These are phyloP conservation scores for Crotalaria pallida DNA, from an alignment of 306 rosid species.

Conservation along the genomic window DNA sequence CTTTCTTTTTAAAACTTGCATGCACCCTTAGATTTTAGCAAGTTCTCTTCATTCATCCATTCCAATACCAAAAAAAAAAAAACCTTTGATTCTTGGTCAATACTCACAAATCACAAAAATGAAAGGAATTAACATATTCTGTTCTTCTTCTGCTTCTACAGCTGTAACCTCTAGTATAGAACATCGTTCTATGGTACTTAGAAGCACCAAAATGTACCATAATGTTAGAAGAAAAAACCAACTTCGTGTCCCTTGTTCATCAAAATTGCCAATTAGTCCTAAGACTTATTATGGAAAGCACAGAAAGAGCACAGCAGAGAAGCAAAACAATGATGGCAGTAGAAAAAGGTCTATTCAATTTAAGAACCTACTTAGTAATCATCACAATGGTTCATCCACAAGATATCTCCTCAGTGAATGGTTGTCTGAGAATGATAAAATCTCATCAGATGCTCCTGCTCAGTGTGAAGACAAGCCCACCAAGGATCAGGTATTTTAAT, in stretches of 20 bases:
- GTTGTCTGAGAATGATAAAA: conserved; percentile 29
- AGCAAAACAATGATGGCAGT: conserved; percentile 17
- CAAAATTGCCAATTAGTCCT: conserved; percentile 46
- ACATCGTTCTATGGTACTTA: conserved; percentile 29
- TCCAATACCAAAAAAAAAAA: no score
- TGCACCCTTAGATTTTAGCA: background rate
- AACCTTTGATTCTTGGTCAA: background rate
- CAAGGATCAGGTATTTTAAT: conserved; percentile 39
- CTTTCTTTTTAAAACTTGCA: background rate
- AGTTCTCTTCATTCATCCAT: background rate
- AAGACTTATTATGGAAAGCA: conserved; percentile 32
- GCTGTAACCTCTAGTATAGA: conserved; percentile 43
- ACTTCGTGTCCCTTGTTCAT: conserved; percentile 47
- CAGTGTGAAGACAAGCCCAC: conserved; percentile 17
- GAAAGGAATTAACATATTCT: conserved; percentile 48
- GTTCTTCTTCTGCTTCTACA: conserved; percentile 59
- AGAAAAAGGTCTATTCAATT: conserved; percentile 34
- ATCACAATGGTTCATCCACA: conserved; percentile 23
- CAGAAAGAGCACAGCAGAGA: conserved; percentile 23
- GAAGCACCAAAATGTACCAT: conserved; percentile 15
- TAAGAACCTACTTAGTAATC: conserved; percentile 7
- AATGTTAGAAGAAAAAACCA: conserved; percentile 13
- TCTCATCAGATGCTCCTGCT: conserved; percentile 16
- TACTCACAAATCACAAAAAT: conserved; percentile 11
- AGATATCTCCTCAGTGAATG: conserved; percentile 40